Conservation (phyloP, 2,329 filamentous ascomycete genomes). For the Dactylellina sp. region DNA sequence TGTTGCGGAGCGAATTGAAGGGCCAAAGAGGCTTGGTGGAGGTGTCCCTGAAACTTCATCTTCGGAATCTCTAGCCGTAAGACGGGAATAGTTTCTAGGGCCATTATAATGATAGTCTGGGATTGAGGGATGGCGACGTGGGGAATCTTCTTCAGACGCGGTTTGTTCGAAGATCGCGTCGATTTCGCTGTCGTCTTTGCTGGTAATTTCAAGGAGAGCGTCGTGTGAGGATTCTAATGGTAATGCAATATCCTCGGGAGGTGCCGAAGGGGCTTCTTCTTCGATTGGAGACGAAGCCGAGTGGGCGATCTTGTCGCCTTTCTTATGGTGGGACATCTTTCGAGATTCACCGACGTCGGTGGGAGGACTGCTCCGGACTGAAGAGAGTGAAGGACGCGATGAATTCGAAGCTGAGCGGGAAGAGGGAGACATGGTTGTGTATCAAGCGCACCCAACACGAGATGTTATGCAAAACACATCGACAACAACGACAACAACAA, state of each 20-base stretch:
- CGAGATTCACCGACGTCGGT: constrained; percentile 51
- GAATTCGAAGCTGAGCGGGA: constrained; percentile 38
- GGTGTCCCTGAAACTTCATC: constrained; percentile 46
- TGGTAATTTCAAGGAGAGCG: constrained; percentile 27
- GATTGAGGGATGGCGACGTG: constrained; percentile 43
- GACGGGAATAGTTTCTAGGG: constrained; percentile 45
- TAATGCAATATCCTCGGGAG: constrained; percentile 31
- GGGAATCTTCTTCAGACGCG: constrained; percentile 47
- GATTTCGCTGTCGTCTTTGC: constrained; percentile 47
- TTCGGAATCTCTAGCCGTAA: constrained; percentile 38
- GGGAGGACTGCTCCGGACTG: constrained; percentile 51
- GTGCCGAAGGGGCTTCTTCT: constrained; percentile 17
- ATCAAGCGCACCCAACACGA: constrained; percentile 19
- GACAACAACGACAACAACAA: constrained; percentile 22
- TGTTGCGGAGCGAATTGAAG: constrained; percentile 47
- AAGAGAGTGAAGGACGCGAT: constrained; percentile 52
- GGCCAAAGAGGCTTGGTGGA: constrained; percentile 46
- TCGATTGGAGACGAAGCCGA: constrained; percentile 16
- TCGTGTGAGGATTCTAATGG: constrained; percentile 40
- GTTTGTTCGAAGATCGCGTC: constrained; percentile 55
- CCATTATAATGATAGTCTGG: constrained; percentile 45
- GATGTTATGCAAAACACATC: constrained; percentile 37
- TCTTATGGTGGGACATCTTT: constrained; percentile 35
- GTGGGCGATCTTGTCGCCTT: background rate
- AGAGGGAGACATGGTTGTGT: constrained; percentile 51